phyloP scores from a whole-genome alignment of 345 rosid species.

The Barbarea vulgaris region DNA sequence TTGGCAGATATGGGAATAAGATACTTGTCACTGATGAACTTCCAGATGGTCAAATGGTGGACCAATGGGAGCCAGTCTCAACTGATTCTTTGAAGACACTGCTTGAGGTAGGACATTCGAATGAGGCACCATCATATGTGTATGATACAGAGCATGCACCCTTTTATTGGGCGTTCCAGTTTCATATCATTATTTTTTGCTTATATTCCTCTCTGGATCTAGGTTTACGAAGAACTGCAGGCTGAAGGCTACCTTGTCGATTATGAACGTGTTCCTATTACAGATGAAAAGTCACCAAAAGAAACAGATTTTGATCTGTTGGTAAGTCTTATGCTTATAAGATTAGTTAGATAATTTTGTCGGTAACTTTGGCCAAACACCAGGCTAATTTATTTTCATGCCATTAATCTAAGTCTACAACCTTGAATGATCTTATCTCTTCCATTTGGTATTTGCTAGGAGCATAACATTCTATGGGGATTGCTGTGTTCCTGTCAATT shows the following conservation, averaged over 20 bases:
- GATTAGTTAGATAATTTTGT: constrained; percentile 1
- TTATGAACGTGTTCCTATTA: constrained; percentile 95
- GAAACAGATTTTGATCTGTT: constrained; percentile 86
- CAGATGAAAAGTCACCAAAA: constrained; percentile 96
- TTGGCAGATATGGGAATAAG: constrained; percentile 89
- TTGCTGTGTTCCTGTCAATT: background rate
- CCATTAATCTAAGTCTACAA: background rate
- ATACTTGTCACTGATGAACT: constrained; percentile 99
- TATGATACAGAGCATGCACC: constrained; percentile 4
- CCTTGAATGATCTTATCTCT: constrained; percentile 17
- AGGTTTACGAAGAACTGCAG: constrained; percentile 91
- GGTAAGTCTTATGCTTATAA: constrained; percentile 55
- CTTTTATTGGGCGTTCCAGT: constrained; percentile 23
- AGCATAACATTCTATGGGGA: background rate
- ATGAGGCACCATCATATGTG: constrained; percentile 9
- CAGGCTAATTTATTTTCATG: background rate
- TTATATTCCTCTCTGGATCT: constrained; percentile 18
- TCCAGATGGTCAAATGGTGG: constrained; percentile 98
- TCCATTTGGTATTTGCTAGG: constrained; percentile 21
- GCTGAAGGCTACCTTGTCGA: constrained; percentile 81
- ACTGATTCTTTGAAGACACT: constrained; percentile 89
- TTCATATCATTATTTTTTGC: constrained; percentile 14
- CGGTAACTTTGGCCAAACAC: background rate
- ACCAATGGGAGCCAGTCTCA: constrained; percentile 96
- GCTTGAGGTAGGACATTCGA: constrained; percentile 58